Conservation (phyloP, 345 rosid species). For the Eucalyptus victrix region DNA sequence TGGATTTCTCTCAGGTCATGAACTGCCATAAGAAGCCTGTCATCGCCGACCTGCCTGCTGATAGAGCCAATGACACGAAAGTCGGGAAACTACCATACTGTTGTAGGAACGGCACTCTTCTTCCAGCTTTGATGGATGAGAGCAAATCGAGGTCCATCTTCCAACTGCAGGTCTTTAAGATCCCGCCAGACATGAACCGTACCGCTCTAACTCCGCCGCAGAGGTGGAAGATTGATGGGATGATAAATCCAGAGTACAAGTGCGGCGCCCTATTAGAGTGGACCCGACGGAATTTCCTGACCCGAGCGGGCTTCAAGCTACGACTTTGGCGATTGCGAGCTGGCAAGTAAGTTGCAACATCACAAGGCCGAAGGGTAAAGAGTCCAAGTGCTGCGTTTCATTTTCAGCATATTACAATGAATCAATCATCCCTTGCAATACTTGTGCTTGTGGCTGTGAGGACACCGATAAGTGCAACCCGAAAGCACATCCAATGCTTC, state of each 20-base stretch:
- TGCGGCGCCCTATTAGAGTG: slow-evolving; percentile 74
- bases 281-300: slow-evolving; percentile 73
- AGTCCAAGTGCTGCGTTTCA: slow-evolving; percentile 78
- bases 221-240: slow-evolving; percentile 60
- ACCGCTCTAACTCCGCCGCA: slow-evolving; percentile 70
- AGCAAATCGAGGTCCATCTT: slow-evolving; percentile 46
- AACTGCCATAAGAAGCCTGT: slow-evolving; percentile 56
- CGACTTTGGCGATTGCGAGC: slow-evolving; percentile 37
- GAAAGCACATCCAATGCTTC: slow-evolving; percentile 34
- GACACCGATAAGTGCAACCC: slow-evolving; percentile 37
- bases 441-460: slow-evolving; percentile 90
- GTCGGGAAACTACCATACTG: slow-evolving; percentile 66
- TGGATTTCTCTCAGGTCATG: slow-evolving; percentile 64
- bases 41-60: slow-evolving; percentile 64
- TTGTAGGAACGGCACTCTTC: slow-evolving; percentile 62
- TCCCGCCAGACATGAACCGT: slow-evolving; percentile 58
- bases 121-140: slow-evolving; percentile 59
- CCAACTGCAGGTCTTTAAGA: slow-evolving; percentile 67
- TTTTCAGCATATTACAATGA: slow-evolving; percentile 83
- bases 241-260: slow-evolving; percentile 50
- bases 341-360: slow-evolving; percentile 88
- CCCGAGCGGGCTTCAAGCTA: slow-evolving; percentile 44
- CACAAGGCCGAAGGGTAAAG: slow-evolving; percentile 41
- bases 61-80: slow-evolving; percentile 35
- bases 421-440: slow-evolving; percentile 70